These are phyloP conservation scores for Picea abies DNA, from an alignment of 83 land plant species.

Conservation along the genomic window DNA sequence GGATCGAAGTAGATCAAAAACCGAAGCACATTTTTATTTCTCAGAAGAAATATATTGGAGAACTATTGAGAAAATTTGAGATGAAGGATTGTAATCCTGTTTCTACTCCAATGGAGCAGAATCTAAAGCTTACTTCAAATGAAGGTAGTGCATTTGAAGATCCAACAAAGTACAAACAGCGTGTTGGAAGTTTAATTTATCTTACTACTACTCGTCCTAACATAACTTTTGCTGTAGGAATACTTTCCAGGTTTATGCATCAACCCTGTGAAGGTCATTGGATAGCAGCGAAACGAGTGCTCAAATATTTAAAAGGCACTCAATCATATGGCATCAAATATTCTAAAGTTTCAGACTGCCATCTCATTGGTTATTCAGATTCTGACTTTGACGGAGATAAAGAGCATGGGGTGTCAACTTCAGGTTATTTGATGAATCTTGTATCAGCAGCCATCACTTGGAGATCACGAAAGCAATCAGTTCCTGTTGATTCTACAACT, in stretches of 20 bases:
- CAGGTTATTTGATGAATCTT: not conserved
- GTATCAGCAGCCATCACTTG: not conserved
- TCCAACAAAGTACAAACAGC: not conserved
- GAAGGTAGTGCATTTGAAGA: not conserved
- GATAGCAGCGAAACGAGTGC: too few species aligned
- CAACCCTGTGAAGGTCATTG: too few species aligned
- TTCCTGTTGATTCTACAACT: not conserved
- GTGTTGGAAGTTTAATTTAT: not conserved
- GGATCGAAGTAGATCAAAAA: too few species aligned
- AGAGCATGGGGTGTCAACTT: not conserved
- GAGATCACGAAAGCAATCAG: not conserved
- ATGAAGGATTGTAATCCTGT: not conserved
- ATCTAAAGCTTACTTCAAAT: too few species aligned
- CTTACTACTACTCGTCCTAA: too few species aligned
- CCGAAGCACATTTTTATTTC: too few species aligned
- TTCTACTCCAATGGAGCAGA: not conserved
- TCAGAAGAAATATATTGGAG: too few species aligned
- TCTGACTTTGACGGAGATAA: not conserved
- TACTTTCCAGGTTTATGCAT: too few species aligned
- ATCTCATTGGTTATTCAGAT: not conserved
- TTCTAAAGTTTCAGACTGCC: not conserved
- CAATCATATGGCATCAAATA: not conserved
- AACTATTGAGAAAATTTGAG: not conserved
- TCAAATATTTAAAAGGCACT: not conserved
- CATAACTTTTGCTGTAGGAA: too few species aligned